Percentiles rank a stretch among this genome's conserved stretches.
Conservation (phyloP, 192 early-diverging fungal species). For the Linnemannia zychae region DNA sequence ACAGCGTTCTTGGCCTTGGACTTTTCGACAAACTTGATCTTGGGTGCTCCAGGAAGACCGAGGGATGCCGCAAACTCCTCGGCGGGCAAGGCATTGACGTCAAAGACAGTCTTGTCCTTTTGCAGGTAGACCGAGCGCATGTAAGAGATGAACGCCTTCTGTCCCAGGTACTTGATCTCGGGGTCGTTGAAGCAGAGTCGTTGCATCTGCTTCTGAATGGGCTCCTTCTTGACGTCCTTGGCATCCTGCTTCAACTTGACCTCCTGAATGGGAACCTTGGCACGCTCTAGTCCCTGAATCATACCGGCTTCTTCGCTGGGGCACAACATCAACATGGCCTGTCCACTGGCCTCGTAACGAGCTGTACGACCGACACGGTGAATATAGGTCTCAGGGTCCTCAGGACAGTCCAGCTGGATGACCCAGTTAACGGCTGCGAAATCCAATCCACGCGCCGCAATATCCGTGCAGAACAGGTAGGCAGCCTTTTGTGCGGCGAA, state of each 20-base stretch:
- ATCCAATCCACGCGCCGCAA: slow-evolving; percentile 97
- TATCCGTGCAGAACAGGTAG: slow-evolving; percentile 93
- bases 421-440: slow-evolving; percentile 99
- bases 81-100: slow-evolving; percentile 86
- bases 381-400: slow-evolving; percentile 96
- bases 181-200: slow-evolving; percentile 93
- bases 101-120: slow-evolving; percentile 91
- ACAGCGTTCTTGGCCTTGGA: slow-evolving; percentile 77
- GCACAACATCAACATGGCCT: slow-evolving; percentile 88
- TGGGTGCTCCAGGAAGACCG: slow-evolving; percentile 96
- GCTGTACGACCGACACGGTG: slow-evolving; percentile 99
- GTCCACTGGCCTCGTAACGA: slow-evolving; percentile 90
- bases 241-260: slow-evolving; percentile 86
- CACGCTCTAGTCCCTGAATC: slow-evolving; percentile 75
- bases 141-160: slow-evolving; percentile 97
- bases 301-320: slow-evolving; percentile 92
- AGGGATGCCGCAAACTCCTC: slow-evolving; percentile 90
- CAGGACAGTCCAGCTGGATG: slow-evolving; percentile 97
- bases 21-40: slow-evolving; percentile 91
- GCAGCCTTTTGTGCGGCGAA: slow-evolving; percentile 85
- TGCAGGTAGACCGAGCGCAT: slow-evolving; percentile 94
- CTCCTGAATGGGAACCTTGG: slow-evolving; percentile 90
- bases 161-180: slow-evolving; percentile 96
- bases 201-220: slow-evolving; percentile 87
- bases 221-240: slow-evolving; percentile 75